Evolutionary conservation across 2,329 filamentous ascomycete genomes (phyloP), one percentile per base, ranked within the genome.

Genomic region (Emergomyces pasteurianus): DNA sequence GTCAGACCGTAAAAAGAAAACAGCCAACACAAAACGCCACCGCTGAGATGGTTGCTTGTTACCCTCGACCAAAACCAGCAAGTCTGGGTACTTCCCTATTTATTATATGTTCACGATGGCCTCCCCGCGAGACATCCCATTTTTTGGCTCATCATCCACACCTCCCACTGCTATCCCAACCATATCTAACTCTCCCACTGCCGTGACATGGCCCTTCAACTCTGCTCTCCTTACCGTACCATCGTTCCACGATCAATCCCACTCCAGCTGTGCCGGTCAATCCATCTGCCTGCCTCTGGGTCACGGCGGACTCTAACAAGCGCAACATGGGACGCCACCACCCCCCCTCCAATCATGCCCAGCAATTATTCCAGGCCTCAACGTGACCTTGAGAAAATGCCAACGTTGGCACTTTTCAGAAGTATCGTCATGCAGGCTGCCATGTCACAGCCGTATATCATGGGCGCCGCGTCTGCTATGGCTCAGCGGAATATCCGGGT

Each of bases 361-460:
- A 40, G 43, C 28, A 9, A 50, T 31, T n/a, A 53, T 31, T 47
- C 36, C 58, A 23, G 26, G 9, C 56, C 42, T 14, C 60, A 57
- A 38, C 62, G 63, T 28, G 60, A 56, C 6, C 46, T 66, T 12
- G 62, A 46, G 38, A 63, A 58, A 28, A 46, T 66, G 60, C 63
- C 64, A 49, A 60, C 53, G 42, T 14, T 50, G 18, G 52, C 59
- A n/a, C 63, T 66, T 23, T 54, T 66, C 34, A 60, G 64, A n/a
- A 59, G 64, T 40, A 61, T 66, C 50, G 47, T 61, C 21, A 58
- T 66, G 53, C 62, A 65, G 43, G 52, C 47, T 5, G 59, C 61
- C 50, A 66, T 66, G 64, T 66, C 64, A 5, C 60, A 62, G 5
- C 63, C 63, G 26, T 58, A 59, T 34, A 31, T 65, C 40, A 63